Evolutionary conservation across 805 yeast species (phyloP), one percentile per base, ranked within the genome.

Genomic region (Wickerhamiella azymoides): DNA sequence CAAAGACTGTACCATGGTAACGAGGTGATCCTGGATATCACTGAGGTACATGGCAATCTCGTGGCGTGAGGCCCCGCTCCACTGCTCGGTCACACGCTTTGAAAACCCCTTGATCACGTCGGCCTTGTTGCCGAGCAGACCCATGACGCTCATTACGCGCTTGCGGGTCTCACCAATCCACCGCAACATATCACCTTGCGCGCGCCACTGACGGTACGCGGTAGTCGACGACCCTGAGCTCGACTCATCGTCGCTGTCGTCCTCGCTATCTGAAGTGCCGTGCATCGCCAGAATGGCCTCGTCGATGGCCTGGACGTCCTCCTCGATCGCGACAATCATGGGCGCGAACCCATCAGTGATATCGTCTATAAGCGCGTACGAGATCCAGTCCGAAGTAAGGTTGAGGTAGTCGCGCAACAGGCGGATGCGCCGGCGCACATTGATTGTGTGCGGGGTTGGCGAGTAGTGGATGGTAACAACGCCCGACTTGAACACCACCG

Each of bases 331-430:
- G 48, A 84, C 93, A 51, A 92, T 88, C 80, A 92, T 77, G 2
- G 98, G 98, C 0, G 94, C 97, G 68, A 84, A 92, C 0, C 94
- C 94, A 68, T 92, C 98, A 0, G 96, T 89, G 52, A 92, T 84
- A 61, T 92, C 97, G 66, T 92, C 98, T 54, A 92, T 84, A 51
- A 92, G 66, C 0, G 97, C 97, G 64, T 92, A 92, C 1, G 96
- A 89, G 39, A 92, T 80, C 98, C 98, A 92, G 62, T 92, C 97
- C 0, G 96, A 77, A 2, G 89, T 76, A 5, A 92, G 94, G 2
- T 84, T 84, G 50, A 92, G 67, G 58, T 88, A 89, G 60, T 92
- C 98, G 50, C 80, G 72, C 51, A 89, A 69, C 51, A 92, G 66
- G 47, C 98, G 71, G 0, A 94, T 94, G 60, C 98, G 76, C 61